Evolutionary conservation across 2,329 filamentous ascomycete species (phyloP), one percentile per base, ranked within the genome.

Genomic region (Colletotrichum acutatum): DNA sequence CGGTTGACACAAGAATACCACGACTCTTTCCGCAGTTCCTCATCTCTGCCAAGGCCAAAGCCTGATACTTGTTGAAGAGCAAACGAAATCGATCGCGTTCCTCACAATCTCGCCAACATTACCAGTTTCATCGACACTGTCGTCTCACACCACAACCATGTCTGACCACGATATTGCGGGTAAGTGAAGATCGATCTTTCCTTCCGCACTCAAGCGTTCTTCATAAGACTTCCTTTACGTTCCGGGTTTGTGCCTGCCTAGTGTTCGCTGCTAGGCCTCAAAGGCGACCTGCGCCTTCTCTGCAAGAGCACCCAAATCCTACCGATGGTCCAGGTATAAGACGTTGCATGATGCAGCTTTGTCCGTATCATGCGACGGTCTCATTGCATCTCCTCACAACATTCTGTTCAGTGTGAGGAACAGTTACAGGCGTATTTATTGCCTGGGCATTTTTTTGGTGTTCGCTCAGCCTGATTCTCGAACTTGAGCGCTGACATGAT

Each of bases 121-220:
- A 14, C 30, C 4, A 53, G 34, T 57, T 32, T 54, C 69, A 32
- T 72, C 65, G 66, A 37, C 22, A 12, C 59, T 24, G 24, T 58
- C 34, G 53, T 66, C 26, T 28, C 54, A 49, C 30, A 61, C 24
- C 7, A 30, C 49, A 63, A 83, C 58, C 74, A 92, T 92, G 90
- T 92, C 90, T 70, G 90, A 92, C 78, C 88, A 91, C 81, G 90
- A 92, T 80, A 90, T 91, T 83, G 88, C 86, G 82, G 88, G 90
- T 91, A 79, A 83, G 89, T 84, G 34, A 56, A 5, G n/a, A n/a
- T 42, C n/a, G n/a, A 24, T 61, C 52, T 37, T 26, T 42, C 42
- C 26, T 12, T 32, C 14, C 5, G 7, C 53, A 4, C n/a, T 6
- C 7, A 7, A 7, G 22, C 34, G 30, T 19, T 8, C 37, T n/a